Percentiles rank a stretch among this genome's conserved stretches.
Conservation (phyloP, 2,329 filamentous ascomycete genomes). For the Dactylonectria macrodidyma region DNA sequence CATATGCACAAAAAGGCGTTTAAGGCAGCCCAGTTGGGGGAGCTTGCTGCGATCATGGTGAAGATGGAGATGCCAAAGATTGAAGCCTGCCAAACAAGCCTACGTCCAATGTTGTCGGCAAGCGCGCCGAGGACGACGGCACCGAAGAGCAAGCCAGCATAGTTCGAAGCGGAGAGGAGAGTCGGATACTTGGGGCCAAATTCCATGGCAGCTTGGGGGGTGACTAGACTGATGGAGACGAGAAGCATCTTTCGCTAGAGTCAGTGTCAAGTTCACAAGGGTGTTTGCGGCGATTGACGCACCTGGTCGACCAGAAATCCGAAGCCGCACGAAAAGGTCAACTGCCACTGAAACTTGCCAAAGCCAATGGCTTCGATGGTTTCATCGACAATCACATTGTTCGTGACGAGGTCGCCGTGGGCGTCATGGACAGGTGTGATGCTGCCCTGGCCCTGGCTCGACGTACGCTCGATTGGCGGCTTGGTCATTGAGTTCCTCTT, state of each 20-base stretch:
- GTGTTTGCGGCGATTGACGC: not conserved
- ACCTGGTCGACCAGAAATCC: conserved; percentile 43
- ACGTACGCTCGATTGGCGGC: conserved; percentile 14
- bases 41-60: conserved; percentile 29
- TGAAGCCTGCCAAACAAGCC: conserved; percentile 39
- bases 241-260: conserved; percentile 30
- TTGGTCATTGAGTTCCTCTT: conserved; percentile 1
- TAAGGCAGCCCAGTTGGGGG: conserved; percentile 37
- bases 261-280: not conserved
- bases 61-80: conserved; percentile 38
- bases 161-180: conserved; percentile 28
- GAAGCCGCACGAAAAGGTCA: conserved; percentile 39
- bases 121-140: conserved; percentile 32
- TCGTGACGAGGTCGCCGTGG: conserved; percentile 11
- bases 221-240: conserved; percentile 39
- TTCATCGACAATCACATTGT: conserved; percentile 30
- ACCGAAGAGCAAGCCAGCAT: conserved; percentile 36
- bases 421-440: conserved; percentile 9
- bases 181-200: conserved; percentile 38
- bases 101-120: conserved; percentile 37
- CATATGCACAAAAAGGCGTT: conserved; percentile 32
- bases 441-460: conserved; percentile 27
- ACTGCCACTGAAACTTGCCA: conserved; percentile 39
- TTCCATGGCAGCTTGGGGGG: conserved; percentile 39
- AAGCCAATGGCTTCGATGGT: conserved; percentile 40